Conservation (phyloP, 2,329 filamentous ascomycete genomes). For the Monosporascus sp. region DNA sequence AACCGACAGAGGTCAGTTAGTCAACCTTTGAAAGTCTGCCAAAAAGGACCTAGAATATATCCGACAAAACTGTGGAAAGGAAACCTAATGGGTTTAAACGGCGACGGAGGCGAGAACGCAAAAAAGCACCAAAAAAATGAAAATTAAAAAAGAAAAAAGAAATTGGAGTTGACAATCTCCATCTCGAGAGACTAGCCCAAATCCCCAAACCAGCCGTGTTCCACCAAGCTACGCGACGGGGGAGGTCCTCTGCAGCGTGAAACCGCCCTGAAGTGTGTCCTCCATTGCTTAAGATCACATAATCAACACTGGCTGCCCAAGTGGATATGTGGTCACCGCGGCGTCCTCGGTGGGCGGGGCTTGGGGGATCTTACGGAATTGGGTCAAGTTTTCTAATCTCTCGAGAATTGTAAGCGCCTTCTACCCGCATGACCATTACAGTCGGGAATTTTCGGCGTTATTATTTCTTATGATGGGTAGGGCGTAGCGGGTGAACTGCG, state of each 20-base stretch:
- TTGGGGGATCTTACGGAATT: slow-evolving; percentile 51
- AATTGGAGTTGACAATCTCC: slow-evolving; percentile 45
- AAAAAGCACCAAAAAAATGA: slow-evolving; percentile 1
- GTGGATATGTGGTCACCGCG: slow-evolving; percentile 62
- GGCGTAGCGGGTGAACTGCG: slow-evolving; percentile 5
- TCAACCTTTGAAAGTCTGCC: too few relatives aligned
- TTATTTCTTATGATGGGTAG: slow-evolving; percentile 4
- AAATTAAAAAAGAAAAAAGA: slow-evolving; percentile 33
- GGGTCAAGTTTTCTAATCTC: slow-evolving; percentile 37
- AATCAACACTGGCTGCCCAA: slow-evolving; percentile 63
- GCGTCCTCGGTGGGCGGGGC: slow-evolving; percentile 64
- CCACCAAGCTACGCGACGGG: slow-evolving; percentile 67
- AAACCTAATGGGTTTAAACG: too few relatives aligned
- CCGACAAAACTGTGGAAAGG: too few relatives aligned
- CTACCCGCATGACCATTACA: slow-evolving; percentile 59
- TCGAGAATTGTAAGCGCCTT: slow-evolving; percentile 50
- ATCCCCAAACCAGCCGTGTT: slow-evolving; percentile 58
- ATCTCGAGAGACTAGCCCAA: slow-evolving; percentile 53
- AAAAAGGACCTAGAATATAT: too few relatives aligned
- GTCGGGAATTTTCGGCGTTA: slow-evolving; percentile 29
- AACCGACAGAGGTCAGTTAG: too few relatives aligned
- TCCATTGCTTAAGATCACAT: slow-evolving; percentile 63
- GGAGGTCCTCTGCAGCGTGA: slow-evolving; percentile 71
- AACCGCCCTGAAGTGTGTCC: slow-evolving; percentile 64
- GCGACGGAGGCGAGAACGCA: too few relatives aligned